These are phyloP conservation scores for Brassica juncea DNA, from an alignment of 345 rosid species.

Conservation along the genomic window DNA sequence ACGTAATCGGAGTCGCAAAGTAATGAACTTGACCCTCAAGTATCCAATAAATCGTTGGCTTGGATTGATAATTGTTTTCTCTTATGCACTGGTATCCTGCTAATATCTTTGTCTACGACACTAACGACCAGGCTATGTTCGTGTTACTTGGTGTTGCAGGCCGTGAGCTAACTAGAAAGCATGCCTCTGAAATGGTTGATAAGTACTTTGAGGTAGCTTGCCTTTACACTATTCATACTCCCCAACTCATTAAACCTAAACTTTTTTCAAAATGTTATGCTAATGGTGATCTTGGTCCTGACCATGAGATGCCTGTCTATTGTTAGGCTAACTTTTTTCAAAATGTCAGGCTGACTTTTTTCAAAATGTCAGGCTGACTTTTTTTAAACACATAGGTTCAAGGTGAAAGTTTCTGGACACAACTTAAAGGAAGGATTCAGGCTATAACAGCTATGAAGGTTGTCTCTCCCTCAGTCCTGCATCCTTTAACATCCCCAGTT, in stretches of 20 bases:
- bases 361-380: too few species aligned
- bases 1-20: too few species aligned
- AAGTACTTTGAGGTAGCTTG: too few species aligned
- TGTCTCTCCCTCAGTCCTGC: not conserved
- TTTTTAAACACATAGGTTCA: not conserved
- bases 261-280: too few species aligned
- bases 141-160: not conserved
- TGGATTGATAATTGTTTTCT: not conserved
- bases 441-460: not conserved
- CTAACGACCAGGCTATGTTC: not conserved
- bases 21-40: too few species aligned
- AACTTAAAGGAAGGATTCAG: not conserved
- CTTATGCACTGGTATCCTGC: not conserved
- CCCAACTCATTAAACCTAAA: too few species aligned
- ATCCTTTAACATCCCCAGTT: not conserved
- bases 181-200: not conserved
- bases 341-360: too few species aligned
- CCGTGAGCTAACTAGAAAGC: not conserved
- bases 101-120: not conserved
- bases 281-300: not conserved
- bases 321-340: too few species aligned
- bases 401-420: not conserved
- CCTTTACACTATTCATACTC: too few species aligned
- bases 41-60: not conserved
- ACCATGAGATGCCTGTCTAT: not conserved